Conservation (phyloP, 176 grass and related monocot genomes). For the Aegilops sharonensis region DNA sequence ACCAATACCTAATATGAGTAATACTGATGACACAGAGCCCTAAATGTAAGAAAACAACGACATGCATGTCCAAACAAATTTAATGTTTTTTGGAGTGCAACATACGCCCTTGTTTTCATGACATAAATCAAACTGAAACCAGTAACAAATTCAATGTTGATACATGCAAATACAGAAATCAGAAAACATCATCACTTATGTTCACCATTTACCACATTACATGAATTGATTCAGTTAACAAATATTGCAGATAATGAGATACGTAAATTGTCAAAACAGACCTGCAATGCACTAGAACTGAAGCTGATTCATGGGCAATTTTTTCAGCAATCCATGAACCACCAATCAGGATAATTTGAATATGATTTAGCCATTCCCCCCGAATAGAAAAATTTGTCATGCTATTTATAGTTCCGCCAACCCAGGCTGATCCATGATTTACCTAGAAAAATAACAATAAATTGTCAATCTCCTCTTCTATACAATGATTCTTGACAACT, state of each 20-base stretch:
- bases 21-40: neutral
- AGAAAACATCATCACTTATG: neutral
- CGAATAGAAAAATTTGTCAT: conserved; percentile 75
- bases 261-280: conserved; percentile 14
- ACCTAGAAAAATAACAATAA: conserved; percentile 35
- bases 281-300: conserved; percentile 99
- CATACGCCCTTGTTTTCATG: too few species aligned
- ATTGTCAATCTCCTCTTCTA: neutral
- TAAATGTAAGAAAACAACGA: neutral
- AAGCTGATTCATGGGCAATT: conserved; percentile 63
- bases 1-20: neutral
- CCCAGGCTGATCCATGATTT: conserved; percentile 79
- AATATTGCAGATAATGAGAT: conserved; percentile 3
- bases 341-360: conserved; percentile 73
- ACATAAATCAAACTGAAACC: too few species aligned
- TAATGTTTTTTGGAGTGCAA: neutral
- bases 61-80: neutral
- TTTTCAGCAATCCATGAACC: conserved; percentile 91
- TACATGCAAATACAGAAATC: neutral
- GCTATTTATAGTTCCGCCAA: conserved; percentile 73
- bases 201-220: conserved; percentile 2
- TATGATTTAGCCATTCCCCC: conserved; percentile 80
- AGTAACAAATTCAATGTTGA: neutral
- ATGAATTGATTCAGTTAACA: neutral
- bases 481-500: neutral